phyloP scores from a whole-genome alignment of 2,329 filamentous ascomycete genomes.

The Cucurbitaria berberidis region DNA sequence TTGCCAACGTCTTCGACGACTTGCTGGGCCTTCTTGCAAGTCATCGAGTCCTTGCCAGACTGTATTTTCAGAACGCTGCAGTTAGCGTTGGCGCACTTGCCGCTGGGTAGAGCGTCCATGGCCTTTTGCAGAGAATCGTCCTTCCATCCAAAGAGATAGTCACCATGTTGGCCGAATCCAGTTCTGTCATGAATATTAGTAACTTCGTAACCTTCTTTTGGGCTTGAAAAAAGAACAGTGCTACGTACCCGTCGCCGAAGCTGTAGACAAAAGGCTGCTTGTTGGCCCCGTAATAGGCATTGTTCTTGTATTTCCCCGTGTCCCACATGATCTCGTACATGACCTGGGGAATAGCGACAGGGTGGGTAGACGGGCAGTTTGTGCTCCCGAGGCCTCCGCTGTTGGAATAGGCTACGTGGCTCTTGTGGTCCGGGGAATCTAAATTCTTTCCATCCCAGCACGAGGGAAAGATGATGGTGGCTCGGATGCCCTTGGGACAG shows the following conservation, averaged over 20 bases:
- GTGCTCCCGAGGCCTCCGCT: conserved; percentile 49
- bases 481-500: conserved; percentile 76
- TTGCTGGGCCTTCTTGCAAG: conserved; percentile 50
- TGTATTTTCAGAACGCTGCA: conserved; percentile 40
- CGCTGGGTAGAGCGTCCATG: conserved; percentile 31
- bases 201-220: conserved; percentile 1
- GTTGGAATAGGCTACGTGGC: conserved; percentile 63
- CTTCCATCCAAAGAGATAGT: conserved; percentile 31
- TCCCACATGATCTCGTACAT: conserved; percentile 57
- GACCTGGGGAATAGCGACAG: conserved; percentile 55
- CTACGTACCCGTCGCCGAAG: conserved; percentile 51
- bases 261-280: conserved; percentile 40
- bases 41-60: conserved; percentile 30
- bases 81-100: conserved; percentile 39
- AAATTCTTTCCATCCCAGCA: conserved; percentile 70
- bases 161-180: conserved; percentile 33
- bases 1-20: conserved; percentile 54
- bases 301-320: conserved; percentile 31
- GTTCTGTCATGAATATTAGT: conserved; percentile 5
- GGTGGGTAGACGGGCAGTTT: conserved; percentile 53
- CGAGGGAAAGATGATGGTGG: conserved; percentile 73
- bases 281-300: conserved; percentile 27
- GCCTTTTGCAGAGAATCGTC: conserved; percentile 24
- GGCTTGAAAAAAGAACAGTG: neutral
- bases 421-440: conserved; percentile 62